A percentile compares a stretch with the other conserved stretches of the same genome.
These are phyloP conservation scores for Castanopsis chinensis DNA, from an alignment of 306 rosid genomes.

Conservation along the genomic window DNA sequence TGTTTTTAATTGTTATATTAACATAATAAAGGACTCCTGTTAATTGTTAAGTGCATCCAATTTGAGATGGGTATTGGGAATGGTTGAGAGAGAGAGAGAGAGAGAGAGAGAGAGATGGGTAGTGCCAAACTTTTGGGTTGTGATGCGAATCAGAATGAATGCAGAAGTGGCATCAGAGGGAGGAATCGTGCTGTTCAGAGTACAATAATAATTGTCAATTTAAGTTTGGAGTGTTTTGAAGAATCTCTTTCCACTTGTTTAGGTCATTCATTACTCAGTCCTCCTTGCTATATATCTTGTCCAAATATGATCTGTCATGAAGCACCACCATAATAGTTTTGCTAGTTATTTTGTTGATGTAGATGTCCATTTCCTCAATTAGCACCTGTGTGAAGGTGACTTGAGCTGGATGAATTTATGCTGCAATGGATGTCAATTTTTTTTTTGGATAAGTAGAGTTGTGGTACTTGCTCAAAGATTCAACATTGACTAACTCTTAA, in stretches of 20 bases:
- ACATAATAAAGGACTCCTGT: too few species aligned
- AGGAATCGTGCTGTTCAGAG: constrained; percentile 29
- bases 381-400: neutral
- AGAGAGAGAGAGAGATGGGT: neutral
- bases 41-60: too few species aligned
- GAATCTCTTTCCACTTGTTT: constrained; percentile 47
- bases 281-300: constrained; percentile 15
- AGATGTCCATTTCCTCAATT: too few species aligned
- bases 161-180: constrained; percentile 21
- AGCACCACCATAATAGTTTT: constrained; percentile 20
- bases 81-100: neutral
- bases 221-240: constrained; percentile 36
- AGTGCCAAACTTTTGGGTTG: constrained; percentile 8
- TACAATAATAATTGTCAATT: constrained; percentile 19
- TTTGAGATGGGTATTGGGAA: too few species aligned
- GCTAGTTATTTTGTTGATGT: neutral
- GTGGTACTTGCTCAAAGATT: too few species aligned
- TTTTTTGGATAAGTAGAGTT: too few species aligned
- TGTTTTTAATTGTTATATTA: too few species aligned
- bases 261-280: neutral
- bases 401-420: neutral
- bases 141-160: constrained; percentile 25
- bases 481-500: too few species aligned
- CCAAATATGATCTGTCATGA: constrained; percentile 36
- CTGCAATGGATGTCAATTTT: neutral